Evolutionary conservation across 2,329 filamentous ascomycete genomes (phyloP).

Genomic region (Paraphaeosphaeria minitans): DNA sequence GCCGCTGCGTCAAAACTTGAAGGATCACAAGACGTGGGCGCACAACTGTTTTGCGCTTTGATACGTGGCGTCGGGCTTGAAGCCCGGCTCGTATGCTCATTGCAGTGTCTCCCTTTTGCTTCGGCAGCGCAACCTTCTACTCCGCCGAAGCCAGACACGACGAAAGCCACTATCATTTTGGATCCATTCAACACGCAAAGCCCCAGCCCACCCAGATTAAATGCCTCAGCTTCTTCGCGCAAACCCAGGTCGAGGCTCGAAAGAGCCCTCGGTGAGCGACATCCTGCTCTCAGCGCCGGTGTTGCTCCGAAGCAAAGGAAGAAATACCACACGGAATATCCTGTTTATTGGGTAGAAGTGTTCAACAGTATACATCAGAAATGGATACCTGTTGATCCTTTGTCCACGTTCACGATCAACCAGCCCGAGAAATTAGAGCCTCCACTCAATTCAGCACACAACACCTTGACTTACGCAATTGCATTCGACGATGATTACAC

Average conservation of each 20-base stretch:
- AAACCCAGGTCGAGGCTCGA: slow-evolving; percentile 42
- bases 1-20: slow-evolving; percentile 69
- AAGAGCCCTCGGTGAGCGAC: slow-evolving; percentile 37
- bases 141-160: slow-evolving; percentile 28
- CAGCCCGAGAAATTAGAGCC: slow-evolving; percentile 81
- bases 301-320: slow-evolving; percentile 46
- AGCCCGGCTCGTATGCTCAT: slow-evolving; percentile 82
- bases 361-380: slow-evolving; percentile 85
- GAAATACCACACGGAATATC: slow-evolving; percentile 74
- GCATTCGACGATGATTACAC: slow-evolving; percentile 81
- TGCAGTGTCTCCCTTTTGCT: slow-evolving; percentile 79
- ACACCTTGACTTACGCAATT: slow-evolving; percentile 80
- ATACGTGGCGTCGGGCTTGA: slow-evolving; percentile 82
- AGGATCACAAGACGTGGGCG: slow-evolving; percentile 87
- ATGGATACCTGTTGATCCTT: slow-evolving; percentile 86
- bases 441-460: slow-evolving; percentile 75
- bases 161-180: slow-evolving; percentile 32
- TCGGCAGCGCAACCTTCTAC: slow-evolving; percentile 43
- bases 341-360: slow-evolving; percentile 93
- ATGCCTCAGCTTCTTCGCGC: slow-evolving; percentile 25
- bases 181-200: slow-evolving; percentile 39
- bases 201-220: slow-evolving; percentile 27
- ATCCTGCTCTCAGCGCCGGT: slow-evolving; percentile 30
- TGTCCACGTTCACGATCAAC: slow-evolving; percentile 80
- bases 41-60: slow-evolving; percentile 87